Base-by-base conservation (phyloP, 2,329 filamentous ascomycete species). In the Coniochaeta hoffmannii region DNA sequence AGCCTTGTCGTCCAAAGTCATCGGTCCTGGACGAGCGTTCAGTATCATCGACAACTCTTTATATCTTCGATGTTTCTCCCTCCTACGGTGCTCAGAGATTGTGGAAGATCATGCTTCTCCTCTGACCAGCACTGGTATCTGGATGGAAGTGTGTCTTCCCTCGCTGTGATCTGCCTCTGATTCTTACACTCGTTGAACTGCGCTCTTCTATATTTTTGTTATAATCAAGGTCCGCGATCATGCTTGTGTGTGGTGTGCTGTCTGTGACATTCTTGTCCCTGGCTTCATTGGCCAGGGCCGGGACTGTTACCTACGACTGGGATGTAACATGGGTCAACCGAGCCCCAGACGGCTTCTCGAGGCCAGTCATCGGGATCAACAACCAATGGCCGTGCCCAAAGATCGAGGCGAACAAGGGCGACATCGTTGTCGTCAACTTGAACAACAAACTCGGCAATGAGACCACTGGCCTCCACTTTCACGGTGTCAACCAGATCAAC, bases 321-420 rank as follows among this genome's bases (percentile, higher is more conserved):
- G 65, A 69, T 32, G 64, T 71, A 41, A 71, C 67, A 8, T 76
- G 73, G 73, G 71, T 76, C 3, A 68, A 59, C 50, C 67, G 66
- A 3, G 60, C 65, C 7, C 72, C 72, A 1, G 71, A 74, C 56
- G 72, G 72, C 32, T 66, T 69, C 49, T 56, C 58, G 11, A 64
- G 71, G 22, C 66, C 70, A 2, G 68, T 73, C 44, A 68, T 73
- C 14, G 82, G 81, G 12, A 80, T 87, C 66, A 87, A 87, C 61
- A 76, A 76, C 4, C 65, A 79, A 62, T 85, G 83, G 80, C 84
- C 84, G 12, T 77, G 81, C 54, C 85, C 85, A 1, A 64, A 66
- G 6, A 76, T 85, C 30, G 72, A 79, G 56, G 80, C 75, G 41
- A 74, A 68, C 46, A 71, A 75, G 26, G 79, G 79, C 34, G 80